Evolutionary conservation across 495 filamentous ascomycete genomes (phyloP), one percentile per base, ranked within the genome.

Genomic region (Neurospora sp.): DNA sequence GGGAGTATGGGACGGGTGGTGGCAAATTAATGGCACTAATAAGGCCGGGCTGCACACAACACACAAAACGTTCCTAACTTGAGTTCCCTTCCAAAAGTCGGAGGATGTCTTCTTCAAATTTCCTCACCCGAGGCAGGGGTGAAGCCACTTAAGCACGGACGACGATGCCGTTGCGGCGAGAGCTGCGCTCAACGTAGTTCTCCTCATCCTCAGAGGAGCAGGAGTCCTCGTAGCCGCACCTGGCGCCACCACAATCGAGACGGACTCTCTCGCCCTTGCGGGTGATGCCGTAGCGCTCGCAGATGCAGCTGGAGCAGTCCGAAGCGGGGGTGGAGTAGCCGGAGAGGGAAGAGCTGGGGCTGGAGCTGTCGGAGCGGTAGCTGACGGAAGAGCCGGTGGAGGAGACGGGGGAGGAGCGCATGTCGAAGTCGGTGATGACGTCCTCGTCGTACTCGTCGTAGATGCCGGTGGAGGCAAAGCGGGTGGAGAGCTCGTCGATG

Each of bases 231-330:
- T 92, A 94, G 73, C 92, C 92, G 82, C 94, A 97, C 79, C 93
- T 90, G 73, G 88, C 84, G 74, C 94, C 94, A 62, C 93, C 93
- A 77, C 94, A 97, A 88, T 97, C 94, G 75, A 97, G 89, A 88
- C 94, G 96, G 88, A 97, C 91, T 72, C 93, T 89, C 80, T 94
- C 91, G 74, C 94, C 94, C 84, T 90, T 90, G 83, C 94, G 92
- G 73, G 94, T 98, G 86, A 98, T 96, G 72, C 94, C 94, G 85
- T 96, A 98, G 85, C 94, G 93, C 78, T 98, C 92, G 83, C 94
- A 97, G 73, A 89, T 91, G 88, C 94, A 98, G 80, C 82, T 82
- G 75, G 82, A 81, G 81, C 81, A 85, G 79, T 84, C 83, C 12
- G 84, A 85, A 72, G 83, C 79, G 46, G 86, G 84, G 70, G 87